A percentile compares a stretch with the other conserved stretches of the same genome.
phyloP scores from a whole-genome alignment of 2,329 filamentous ascomycete species.

The Pyricularia sp. region DNA sequence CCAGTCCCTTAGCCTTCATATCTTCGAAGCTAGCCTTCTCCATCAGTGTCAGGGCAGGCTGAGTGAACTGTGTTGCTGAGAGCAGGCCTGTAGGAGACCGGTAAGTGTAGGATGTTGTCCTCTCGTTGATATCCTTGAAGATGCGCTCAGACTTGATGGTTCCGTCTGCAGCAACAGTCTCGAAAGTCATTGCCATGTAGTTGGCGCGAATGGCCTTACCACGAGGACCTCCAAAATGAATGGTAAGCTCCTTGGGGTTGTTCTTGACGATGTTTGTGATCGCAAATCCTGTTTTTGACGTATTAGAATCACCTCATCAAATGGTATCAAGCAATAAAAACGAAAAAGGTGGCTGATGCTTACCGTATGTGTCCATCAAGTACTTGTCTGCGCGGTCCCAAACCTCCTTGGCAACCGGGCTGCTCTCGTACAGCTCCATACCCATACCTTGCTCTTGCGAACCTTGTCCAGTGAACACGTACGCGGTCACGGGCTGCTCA shows the following conservation, averaged over 20 bases:
- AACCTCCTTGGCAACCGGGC: constrained; percentile 86
- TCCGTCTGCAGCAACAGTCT: constrained; percentile 88
- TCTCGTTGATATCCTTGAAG: constrained; percentile 94
- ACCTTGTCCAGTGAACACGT: constrained; percentile 96
- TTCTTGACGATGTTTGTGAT: constrained; percentile 99
- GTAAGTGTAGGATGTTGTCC: constrained; percentile 92
- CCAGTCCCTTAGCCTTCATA: constrained; percentile 93
- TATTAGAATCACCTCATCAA: background rate
- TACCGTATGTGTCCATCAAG: constrained; percentile 96
- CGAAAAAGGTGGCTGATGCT: constrained; percentile 16
- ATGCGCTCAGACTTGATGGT: constrained; percentile 97
- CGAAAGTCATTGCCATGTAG: constrained; percentile 99
- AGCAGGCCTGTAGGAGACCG: constrained; percentile 86
- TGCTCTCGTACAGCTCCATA: constrained; percentile 95
- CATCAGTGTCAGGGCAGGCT: constrained; percentile 94
- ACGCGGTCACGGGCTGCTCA: constrained; percentile 90
- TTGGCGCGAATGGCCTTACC: constrained; percentile 97
- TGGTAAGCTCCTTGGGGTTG: constrained; percentile 96
- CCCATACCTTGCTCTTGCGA: constrained; percentile 99
- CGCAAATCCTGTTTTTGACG: constrained; percentile 55
- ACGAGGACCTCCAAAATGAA: constrained; percentile 92
- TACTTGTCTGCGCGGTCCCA: constrained; percentile 98
- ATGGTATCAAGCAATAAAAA: background rate
- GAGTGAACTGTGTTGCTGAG: constrained; percentile 96
- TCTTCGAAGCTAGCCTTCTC: constrained; percentile 99